A percentile compares a stretch with the other conserved stretches of the same genome.
Conservation (phyloP, 768 basidiomycete genomes). For the Russula sp. region DNA sequence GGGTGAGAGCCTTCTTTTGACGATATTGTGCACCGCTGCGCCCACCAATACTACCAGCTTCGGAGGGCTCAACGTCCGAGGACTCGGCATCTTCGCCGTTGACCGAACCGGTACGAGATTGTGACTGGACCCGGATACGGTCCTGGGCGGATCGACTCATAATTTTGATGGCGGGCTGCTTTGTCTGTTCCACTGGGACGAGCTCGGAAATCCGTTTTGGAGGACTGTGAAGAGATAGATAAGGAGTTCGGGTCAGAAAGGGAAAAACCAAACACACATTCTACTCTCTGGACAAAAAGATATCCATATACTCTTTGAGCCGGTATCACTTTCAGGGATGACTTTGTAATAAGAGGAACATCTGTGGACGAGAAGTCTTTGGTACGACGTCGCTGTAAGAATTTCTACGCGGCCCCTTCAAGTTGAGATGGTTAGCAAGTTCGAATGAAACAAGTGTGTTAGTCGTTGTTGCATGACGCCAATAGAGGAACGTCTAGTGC, state of each 20-base stretch:
- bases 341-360: slow-evolving; percentile 79
- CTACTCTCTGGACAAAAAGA: slow-evolving; percentile 55
- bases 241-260: slow-evolving; percentile 13
- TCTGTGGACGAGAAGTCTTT: slow-evolving; percentile 79
- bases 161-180: slow-evolving; percentile 81
- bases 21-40: slow-evolving; percentile 49
- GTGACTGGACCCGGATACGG: slow-evolving; percentile 48
- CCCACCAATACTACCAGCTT: slow-evolving; percentile 72
- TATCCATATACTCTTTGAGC: slow-evolving; percentile 59
- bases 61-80: slow-evolving; percentile 76
- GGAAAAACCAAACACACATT: slow-evolving; percentile 50
- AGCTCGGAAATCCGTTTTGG: slow-evolving; percentile 64
- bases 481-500: background rate
- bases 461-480: background rate
- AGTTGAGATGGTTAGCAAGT: slow-evolving; percentile 14
- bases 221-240: slow-evolving; percentile 45
- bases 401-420: slow-evolving; percentile 59
- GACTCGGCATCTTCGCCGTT: slow-evolving; percentile 70
- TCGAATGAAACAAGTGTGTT: background rate
- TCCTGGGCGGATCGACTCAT: slow-evolving; percentile 65
- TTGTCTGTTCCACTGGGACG: slow-evolving; percentile 63
- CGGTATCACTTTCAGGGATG: slow-evolving; percentile 59
- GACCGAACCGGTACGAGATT: slow-evolving; percentile 69
- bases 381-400: slow-evolving; percentile 69
- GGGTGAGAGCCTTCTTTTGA: slow-evolving; percentile 67